Percentiles rank a stretch among this genome's conserved stretches.
Conservation (phyloP, 352 stramenopile genomes). For the Phytophthora sp. region DNA sequence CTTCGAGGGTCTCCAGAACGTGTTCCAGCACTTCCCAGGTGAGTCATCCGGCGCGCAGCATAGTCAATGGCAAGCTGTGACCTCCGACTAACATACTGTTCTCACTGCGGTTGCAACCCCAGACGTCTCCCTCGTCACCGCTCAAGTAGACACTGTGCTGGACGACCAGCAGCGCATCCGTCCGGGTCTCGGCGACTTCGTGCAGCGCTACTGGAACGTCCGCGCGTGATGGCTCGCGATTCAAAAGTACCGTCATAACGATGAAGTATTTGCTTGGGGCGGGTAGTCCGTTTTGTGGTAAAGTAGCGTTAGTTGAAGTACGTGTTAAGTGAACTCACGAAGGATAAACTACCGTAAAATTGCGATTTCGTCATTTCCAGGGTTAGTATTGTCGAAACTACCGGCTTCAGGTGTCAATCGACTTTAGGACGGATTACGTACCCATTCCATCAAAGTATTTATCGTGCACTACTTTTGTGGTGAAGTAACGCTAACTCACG, state of each 20-base stretch:
- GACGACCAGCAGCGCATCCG: slow-evolving; percentile 44
- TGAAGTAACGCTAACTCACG: no score
- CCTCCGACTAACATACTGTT: not conserved
- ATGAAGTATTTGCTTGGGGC: not conserved
- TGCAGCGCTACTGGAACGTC: slow-evolving; percentile 47
- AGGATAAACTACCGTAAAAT: no score
- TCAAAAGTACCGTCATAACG: slow-evolving; percentile 3
- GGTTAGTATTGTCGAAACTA: no score
- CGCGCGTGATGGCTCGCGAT: not conserved
- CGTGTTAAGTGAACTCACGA: no score
- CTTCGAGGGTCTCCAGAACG: slow-evolving; percentile 38
- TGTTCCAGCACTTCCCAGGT: slow-evolving; percentile 52
- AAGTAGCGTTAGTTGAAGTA: no score
- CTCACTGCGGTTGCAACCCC: not conserved
- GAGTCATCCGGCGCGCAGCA: not conserved
- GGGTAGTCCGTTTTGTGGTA: no score
- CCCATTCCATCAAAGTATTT: no score
- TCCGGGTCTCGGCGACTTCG: slow-evolving; percentile 44
- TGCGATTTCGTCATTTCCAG: no score
- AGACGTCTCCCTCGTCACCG: slow-evolving; percentile 51
- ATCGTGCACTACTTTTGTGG: no score
- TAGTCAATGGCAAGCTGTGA: not conserved
- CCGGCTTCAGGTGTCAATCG: no score
- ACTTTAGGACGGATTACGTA: no score
- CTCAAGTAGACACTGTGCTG: slow-evolving; percentile 48